Evolutionary conservation across 805 yeast species (phyloP), one percentile per base, ranked within the genome.

Genomic region (Kuraishia borneana): DNA sequence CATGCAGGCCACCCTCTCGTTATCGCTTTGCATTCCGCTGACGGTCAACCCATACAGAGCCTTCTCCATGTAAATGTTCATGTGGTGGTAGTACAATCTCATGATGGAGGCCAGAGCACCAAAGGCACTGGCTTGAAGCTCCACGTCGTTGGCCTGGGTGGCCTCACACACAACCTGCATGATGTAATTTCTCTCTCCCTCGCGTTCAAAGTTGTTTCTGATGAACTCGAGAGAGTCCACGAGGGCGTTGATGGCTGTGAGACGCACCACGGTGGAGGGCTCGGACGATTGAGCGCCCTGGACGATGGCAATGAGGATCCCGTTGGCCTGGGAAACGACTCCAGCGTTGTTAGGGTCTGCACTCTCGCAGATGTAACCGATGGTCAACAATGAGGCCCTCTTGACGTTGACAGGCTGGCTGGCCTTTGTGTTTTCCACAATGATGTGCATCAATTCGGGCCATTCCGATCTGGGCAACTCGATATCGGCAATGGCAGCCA

Each of bases 141-240:
- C 94, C 30, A 67, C 60, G 50, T 80, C 82, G 23, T 72, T 70
- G 17, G 94, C 83, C 57, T 89, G 96, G n/a, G 98, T 88, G 13
- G 96, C 95, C 60, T 92, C 97, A 61, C 98, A 92, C 12, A 92
- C 96, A 29, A 92, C 96, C 65, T 87, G 96, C 98, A 92, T 92
- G 56, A 92, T 83, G 59, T 82, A 87, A 56, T 92, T 88, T 52
- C 98, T 75, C 65, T 92, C 98, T 40, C 92, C 94, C 52, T 89
- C 97, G 39, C 82, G 72, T 46, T 77, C 87, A 65, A 92, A 92
- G 60, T 92, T 92, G 49, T 68, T 70, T 40, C 81, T 76, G 58
- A 92, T 85, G 56, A 89, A 92, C 44, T 80, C 94, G 46, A 92
- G 70, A 21, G 97, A 87, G 60, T 82, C 83, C 30, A 83, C 94